Base-by-base conservation (phyloP, 495 filamentous ascomycete genomes). In the Friedmanniomyces endolithicus region DNA sequence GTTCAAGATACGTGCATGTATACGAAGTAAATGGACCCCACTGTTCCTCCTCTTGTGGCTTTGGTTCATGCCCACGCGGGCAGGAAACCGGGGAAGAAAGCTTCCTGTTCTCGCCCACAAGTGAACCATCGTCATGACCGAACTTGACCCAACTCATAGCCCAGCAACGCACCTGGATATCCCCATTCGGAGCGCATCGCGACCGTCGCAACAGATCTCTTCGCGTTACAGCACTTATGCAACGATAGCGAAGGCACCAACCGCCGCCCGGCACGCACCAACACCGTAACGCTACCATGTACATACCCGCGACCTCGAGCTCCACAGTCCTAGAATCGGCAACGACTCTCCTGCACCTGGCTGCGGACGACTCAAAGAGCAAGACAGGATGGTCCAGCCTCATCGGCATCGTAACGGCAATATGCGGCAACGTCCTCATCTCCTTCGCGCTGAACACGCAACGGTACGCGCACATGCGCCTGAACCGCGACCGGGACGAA, bases 371-470 rank as follows among this genome's bases (percentile, higher is more conserved):
- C 35, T 44, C 53, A 14, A 55, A 20, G 25, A 40, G 34, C 3
- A 29, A 46, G 12, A 23, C 29, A 11, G 44, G 48, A 31, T 61
- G 58, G 58, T 92, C 87, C 11, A 90, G 87, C 0, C 70, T 96
- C 53, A 97, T 98, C 62, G 92, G 92, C 62, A 96, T 98, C 63
- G 67, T 89, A 45, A 90, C 90, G 0, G 90, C 92, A 37, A 88
- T 98, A 65, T 74, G 79, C 46, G 92, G 92, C 33, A 97, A 96
- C 66, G 75, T 95, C 33, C 74, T 98, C 51, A 97, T 98, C 35
- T 94, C 90, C 4, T 76, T 97, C 51, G 92, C 92, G 14, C 85
- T 98, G 53, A 98, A 98, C 60, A 87, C 92, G 45, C 92, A 97
- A 67, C 86, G 94, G 50, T 96, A 96, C 66, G 89, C 90, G 17